Base-by-base conservation (phyloP, 495 filamentous ascomycete species). In the Choiromyces venosus region DNA sequence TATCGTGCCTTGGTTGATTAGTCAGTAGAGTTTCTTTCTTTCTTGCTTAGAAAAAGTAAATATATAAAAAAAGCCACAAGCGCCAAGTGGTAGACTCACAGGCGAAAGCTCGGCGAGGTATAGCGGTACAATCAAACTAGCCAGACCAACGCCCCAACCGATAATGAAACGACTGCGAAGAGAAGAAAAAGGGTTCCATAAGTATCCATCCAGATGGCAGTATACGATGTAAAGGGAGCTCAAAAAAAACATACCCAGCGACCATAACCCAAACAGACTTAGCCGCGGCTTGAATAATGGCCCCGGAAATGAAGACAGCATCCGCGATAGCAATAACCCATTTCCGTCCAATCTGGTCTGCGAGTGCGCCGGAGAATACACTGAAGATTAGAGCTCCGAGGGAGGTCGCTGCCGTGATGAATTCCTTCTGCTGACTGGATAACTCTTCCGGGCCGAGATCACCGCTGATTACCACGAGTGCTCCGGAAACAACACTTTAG, bases 401-500 rank as follows among this genome's bases (percentile, higher is more conserved):
- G 33, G 91, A 90, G 4, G 93, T 96, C 39, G 86, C 89, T 8
- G 92, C 91, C 0, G 93, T 96, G 73, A 96, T 91, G 56, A 95
- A 83, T 46, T 90, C 91, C 74, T 94, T 95, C 81, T 96, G 91
- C 42, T 93, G 84, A 4, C 89, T 92, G 8, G 87, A 89, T 40
- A 95, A 85, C 19, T 85, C 82, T 9, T 86, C 86, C 66, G 83
- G 71, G 4, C 91, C 92, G 37, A 97, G 88, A 74, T 92, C 90
- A 2, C 86, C 85, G 66, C 86, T 86, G 76, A 96, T 88, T 0
- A 91, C 92, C 67, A 97, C 91, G 42, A 97, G 86, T 0, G 92
- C 94, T 4, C 92, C 90, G 21, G 92, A 94, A 56, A 97, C 94
- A 16, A 96, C 92, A 69, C 93, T 92, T 42, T 92, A 94, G 77